Evolutionary conservation across 1,284 basidiomycete genomes (phyloP).

Genomic region (Ustilago nuda): DNA sequence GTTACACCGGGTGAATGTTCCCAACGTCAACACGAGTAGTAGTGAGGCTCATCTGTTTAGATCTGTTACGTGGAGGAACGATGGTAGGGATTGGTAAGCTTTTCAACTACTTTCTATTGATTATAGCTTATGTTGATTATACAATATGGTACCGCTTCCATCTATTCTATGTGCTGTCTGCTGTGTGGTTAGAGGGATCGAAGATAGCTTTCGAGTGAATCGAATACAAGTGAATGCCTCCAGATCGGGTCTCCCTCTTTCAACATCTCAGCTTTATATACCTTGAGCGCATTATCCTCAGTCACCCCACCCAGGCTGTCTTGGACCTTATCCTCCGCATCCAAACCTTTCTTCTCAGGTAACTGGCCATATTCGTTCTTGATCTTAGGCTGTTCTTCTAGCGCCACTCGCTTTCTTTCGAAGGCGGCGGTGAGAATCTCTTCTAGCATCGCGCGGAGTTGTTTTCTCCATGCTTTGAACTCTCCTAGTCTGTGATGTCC

Average conservation of each 20-base stretch:
- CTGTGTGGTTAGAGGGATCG: slow-evolving; percentile 9
- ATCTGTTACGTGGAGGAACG: slow-evolving; percentile 11
- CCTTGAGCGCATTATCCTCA: slow-evolving; percentile 11
- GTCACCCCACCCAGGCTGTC: slow-evolving; percentile 14
- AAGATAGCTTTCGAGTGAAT: slow-evolving; percentile 29
- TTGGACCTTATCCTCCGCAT: slow-evolving; percentile 33
- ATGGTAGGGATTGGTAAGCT: slow-evolving; percentile 7
- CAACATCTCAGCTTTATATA: slow-evolving; percentile 32
- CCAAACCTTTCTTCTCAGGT: slow-evolving; percentile 5
- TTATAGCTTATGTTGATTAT: background rate
- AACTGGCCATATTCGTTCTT: slow-evolving; percentile 36
- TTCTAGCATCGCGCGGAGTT: slow-evolving; percentile 29
- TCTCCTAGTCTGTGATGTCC: slow-evolving; percentile 15
- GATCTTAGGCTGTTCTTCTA: slow-evolving; percentile 20
- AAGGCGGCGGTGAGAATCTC: slow-evolving; percentile 27
- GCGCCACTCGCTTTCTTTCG: slow-evolving; percentile 23
- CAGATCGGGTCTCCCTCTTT: slow-evolving; percentile 7
- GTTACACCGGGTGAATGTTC: slow-evolving; percentile 3
- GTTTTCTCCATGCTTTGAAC: slow-evolving; percentile 19
- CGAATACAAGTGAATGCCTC: slow-evolving; percentile 26
- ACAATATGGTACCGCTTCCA: background rate
- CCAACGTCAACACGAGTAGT: slow-evolving; percentile 14
- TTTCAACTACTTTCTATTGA: background rate
- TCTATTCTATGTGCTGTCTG: background rate
- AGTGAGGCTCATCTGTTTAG: slow-evolving; percentile 35